Conservation (phyloP, 2,329 filamentous ascomycete species). For the Colletotrichum godetiae region DNA sequence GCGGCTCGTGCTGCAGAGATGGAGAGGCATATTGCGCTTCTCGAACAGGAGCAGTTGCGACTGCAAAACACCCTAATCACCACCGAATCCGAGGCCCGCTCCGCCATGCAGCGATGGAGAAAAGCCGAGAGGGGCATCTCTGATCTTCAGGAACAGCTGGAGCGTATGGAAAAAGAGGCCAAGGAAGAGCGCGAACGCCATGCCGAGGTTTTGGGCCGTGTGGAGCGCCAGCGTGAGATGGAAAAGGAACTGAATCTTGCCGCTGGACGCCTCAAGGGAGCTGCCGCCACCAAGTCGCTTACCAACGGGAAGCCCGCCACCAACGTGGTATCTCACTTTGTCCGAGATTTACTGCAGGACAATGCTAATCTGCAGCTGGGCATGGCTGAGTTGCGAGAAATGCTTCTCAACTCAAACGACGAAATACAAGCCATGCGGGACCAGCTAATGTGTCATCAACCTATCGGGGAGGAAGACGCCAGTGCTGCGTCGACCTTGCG, state of each 20-base stretch:
- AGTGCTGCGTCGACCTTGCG: slow-evolving; percentile 67
- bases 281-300: slow-evolving; percentile 77
- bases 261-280: slow-evolving; percentile 83
- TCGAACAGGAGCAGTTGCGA: slow-evolving; percentile 84
- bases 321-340: slow-evolving; percentile 92
- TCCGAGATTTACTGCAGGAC: slow-evolving; percentile 93
- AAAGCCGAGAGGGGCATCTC: slow-evolving; percentile 83
- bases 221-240: slow-evolving; percentile 85
- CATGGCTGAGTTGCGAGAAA: slow-evolving; percentile 89
- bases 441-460: slow-evolving; percentile 83
- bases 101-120: slow-evolving; percentile 85
- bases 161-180: slow-evolving; percentile 87
- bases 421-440: slow-evolving; percentile 90
- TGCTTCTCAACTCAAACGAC: slow-evolving; percentile 91
- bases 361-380: slow-evolving; percentile 94
- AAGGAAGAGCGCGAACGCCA: slow-evolving; percentile 84
- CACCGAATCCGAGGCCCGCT: slow-evolving; percentile 80
- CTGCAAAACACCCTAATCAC: slow-evolving; percentile 75
- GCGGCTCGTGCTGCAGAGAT: slow-evolving; percentile 81
- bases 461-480: slow-evolving; percentile 60
- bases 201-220: slow-evolving; percentile 80
- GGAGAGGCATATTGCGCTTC: slow-evolving; percentile 80
- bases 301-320: slow-evolving; percentile 68
- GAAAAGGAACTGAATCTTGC: slow-evolving; percentile 85
- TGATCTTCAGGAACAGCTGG: slow-evolving; percentile 87